phyloP scores from a whole-genome alignment of 768 basidiomycete species.

The Pulveroboletus sp. region DNA sequence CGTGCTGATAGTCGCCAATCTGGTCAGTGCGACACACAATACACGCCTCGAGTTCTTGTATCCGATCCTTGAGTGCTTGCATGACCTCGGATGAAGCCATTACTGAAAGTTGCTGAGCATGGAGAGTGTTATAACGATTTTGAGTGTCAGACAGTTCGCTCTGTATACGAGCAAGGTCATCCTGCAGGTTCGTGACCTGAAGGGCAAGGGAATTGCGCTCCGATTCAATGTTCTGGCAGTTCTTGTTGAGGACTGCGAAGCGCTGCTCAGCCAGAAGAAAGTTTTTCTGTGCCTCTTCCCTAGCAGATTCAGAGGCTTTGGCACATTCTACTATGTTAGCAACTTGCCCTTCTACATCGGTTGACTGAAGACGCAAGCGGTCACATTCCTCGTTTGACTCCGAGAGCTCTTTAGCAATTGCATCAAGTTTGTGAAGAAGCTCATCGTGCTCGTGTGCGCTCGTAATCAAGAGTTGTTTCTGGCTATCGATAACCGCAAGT shows the following conservation, averaged over 20 bases:
- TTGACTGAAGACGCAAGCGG: constrained; percentile 28
- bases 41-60: constrained; percentile 63
- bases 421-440: constrained; percentile 32
- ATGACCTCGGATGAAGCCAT: constrained; percentile 57
- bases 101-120: constrained; percentile 60
- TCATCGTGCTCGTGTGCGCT: constrained; percentile 21
- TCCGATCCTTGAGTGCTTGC: constrained; percentile 53
- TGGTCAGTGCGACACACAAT: constrained; percentile 65
- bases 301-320: constrained; percentile 31
- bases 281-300: constrained; percentile 32
- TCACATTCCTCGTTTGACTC: constrained; percentile 24
- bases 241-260: constrained; percentile 40
- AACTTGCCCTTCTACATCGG: constrained; percentile 34
- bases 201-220: constrained; percentile 64
- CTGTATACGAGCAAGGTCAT: constrained; percentile 50
- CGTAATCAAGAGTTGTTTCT: constrained; percentile 11
- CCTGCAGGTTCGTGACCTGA: constrained; percentile 57
- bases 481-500: constrained; percentile 16
- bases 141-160: constrained; percentile 54
- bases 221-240: constrained; percentile 54
- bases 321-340: constrained; percentile 29
- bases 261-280: constrained; percentile 35
- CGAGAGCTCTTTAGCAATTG: constrained; percentile 33
- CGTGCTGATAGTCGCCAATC: constrained; percentile 75
- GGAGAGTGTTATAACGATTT: constrained; percentile 55